These are phyloP conservation scores for Xylaria flabelliformis DNA, from an alignment of 495 filamentous ascomycete species.

Conservation along the genomic window DNA sequence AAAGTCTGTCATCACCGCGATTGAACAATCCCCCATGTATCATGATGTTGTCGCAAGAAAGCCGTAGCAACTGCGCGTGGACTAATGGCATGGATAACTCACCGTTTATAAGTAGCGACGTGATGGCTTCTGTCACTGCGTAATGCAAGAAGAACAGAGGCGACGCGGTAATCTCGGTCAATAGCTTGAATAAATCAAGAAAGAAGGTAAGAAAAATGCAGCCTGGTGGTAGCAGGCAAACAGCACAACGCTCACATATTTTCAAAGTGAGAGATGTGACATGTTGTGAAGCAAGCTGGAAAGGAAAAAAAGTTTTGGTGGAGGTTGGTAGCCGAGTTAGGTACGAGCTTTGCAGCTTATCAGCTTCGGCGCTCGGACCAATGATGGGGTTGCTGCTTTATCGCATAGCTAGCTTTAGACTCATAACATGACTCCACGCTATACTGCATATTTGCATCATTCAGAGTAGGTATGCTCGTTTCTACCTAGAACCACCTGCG, in stretches of 20 bases:
- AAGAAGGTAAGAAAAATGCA: not conserved
- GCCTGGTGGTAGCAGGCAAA: constrained; percentile 24
- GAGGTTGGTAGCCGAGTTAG: not conserved
- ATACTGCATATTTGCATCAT: too few species aligned
- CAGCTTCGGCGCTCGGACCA: constrained; percentile 21
- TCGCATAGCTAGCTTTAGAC: not conserved
- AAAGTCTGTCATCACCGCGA: constrained; percentile 67
- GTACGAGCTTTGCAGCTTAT: not conserved
- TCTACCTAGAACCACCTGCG: too few species aligned
- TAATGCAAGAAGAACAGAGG: not conserved
- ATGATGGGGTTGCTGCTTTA: not conserved
- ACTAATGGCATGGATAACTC: not conserved
- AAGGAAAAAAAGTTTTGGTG: not conserved
- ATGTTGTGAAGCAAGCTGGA: not conserved
- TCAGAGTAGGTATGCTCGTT: too few species aligned
- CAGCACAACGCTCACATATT: constrained; percentile 26
- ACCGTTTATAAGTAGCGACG: constrained; percentile 27
- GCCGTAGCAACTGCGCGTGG: not conserved
- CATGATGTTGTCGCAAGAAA: not conserved
- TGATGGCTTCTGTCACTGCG: not conserved
- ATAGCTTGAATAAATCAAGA: not conserved
- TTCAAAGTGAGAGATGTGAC: constrained; percentile 13
- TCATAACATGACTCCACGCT: too few species aligned
- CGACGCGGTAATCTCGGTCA: not conserved
- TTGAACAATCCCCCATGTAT: constrained; percentile 10